Evolutionary conservation across 257 asterid species (phyloP), one percentile per base, ranked within the genome.

Genomic region (Euphrasia confusa): DNA sequence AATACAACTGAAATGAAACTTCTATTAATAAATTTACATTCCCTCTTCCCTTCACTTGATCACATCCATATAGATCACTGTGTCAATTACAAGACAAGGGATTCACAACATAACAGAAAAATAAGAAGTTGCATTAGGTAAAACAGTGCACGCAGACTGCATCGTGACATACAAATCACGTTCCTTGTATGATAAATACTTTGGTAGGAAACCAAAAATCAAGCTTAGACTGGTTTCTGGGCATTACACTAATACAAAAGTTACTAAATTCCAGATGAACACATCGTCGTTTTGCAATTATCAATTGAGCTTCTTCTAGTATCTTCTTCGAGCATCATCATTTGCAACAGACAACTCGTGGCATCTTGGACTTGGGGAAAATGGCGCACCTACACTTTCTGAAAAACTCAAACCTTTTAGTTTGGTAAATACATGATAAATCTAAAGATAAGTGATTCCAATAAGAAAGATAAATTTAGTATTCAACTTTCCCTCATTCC

Each of bases 201-300:
- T 12, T 17, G 3, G 52, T 45, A 10, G 15, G 52, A 10, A 45
- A 45, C 5, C 52, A 45, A 4, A 44, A n/a, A 45, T 45, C 17
- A 45, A 45, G 17, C 10, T 4, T 45, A 12, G 52, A 12, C 52
- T 45, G 17, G 52, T 10, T 10, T 12, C 17, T 45, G 52, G 52
- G 10, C 4, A 14, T 48, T 14, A 14, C 54, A 48, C 65, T 13
- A 60, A 17, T 10, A 39, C 28, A 39, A 13, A 12, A 11, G 15
- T 60, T 39, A 40, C 65, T 39, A 40, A 60, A 21, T 60, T 14
- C 53, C 53, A 40, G 28, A 18, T 52, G 65, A 39, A 35, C 24
- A 33, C 48, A 28, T 58, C 63, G 37, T n/a, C 5, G 11, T 28
- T 17, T 35, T 48, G 17, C 49, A 58, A 3, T 35, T 24, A 58